Evolutionary conservation across 805 yeast genomes (phyloP).

Genomic region (Saturnispora gosingensis): DNA sequence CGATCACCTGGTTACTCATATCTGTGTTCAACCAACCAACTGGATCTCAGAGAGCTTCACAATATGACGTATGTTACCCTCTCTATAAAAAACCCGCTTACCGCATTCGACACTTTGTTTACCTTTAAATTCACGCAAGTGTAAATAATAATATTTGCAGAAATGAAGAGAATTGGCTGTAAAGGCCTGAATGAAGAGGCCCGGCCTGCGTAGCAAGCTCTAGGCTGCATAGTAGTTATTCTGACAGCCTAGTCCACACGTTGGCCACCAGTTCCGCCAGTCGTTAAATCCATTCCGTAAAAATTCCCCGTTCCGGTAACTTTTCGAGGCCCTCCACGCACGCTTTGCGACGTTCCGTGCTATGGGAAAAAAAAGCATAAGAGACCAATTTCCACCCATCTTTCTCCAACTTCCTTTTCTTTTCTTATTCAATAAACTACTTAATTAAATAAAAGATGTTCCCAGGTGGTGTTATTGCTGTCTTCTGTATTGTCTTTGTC

Average conservation of each 20-base stretch:
- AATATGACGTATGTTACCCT: not conserved
- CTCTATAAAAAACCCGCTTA: not conserved
- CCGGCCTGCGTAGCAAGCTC: not conserved
- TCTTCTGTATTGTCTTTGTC: slow-evolving; percentile 45
- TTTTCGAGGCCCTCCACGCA: not conserved
- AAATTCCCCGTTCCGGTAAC: not conserved
- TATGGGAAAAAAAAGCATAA: not conserved
- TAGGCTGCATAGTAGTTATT: no score
- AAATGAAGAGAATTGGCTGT: not conserved
- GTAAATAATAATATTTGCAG: not conserved
- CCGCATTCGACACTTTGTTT: not conserved
- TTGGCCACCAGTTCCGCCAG: not conserved
- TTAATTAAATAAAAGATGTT: slow-evolving; percentile 31
- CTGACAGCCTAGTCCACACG: not conserved
- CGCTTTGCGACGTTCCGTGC: not conserved
- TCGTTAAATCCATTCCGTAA: not conserved
- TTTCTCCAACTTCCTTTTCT: not conserved
- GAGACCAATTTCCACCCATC: not conserved
- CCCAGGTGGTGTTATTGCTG: slow-evolving; percentile 59
- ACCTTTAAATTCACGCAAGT: not conserved
- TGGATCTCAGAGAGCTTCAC: not conserved
- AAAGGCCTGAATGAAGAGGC: not conserved
- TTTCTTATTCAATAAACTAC: not conserved
- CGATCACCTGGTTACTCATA: not conserved
- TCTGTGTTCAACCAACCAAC: no score